A percentile compares a stretch with the other conserved stretches of the same genome.
These are phyloP conservation scores for Penicillium sp. DNA, from an alignment of 2,329 filamentous ascomycete species.

Conservation along the genomic window DNA sequence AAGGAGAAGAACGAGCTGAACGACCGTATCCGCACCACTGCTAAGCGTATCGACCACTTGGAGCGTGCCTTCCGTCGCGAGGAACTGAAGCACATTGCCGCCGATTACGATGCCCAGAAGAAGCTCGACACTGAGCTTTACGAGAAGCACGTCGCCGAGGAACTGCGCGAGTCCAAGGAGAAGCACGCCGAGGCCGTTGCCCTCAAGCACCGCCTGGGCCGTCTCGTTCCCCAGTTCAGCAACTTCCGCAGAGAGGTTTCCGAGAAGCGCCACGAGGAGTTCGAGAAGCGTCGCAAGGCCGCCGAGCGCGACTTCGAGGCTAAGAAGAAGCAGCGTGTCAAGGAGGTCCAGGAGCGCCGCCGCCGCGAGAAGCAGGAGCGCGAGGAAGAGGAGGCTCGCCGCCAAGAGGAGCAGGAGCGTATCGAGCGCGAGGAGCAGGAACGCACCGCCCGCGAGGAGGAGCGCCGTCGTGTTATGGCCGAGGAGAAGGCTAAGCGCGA, in stretches of 20 bases:
- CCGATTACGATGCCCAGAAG: constrained; percentile 82
- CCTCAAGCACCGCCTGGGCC: constrained; percentile 86
- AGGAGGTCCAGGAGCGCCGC: constrained; percentile 81
- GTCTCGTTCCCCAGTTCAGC: constrained; percentile 82
- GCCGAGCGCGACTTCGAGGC: constrained; percentile 91
- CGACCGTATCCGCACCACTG: constrained; percentile 85
- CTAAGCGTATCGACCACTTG: constrained; percentile 93
- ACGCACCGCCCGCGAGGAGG: constrained; percentile 74
- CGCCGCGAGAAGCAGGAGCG: constrained; percentile 78
- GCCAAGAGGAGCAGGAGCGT: constrained; percentile 83
- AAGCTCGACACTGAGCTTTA: constrained; percentile 76
- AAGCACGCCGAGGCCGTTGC: constrained; percentile 93
- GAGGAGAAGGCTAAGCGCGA: constrained; percentile 67
- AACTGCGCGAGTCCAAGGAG: constrained; percentile 72
- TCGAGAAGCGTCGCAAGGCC: constrained; percentile 87
- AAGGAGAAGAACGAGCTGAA: constrained; percentile 97
- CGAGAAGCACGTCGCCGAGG: constrained; percentile 74
- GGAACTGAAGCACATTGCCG: constrained; percentile 84
- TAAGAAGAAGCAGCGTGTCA: constrained; percentile 83
- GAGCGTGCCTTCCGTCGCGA: constrained; percentile 96
- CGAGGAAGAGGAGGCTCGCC: constrained; percentile 77
- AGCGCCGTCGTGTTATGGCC: constrained; percentile 69
- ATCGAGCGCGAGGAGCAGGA: constrained; percentile 80
- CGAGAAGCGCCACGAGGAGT: constrained; percentile 87
- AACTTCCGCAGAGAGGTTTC: constrained; percentile 78